Conservation (phyloP, 306 rosid species). For the Ormosia emarginata region DNA sequence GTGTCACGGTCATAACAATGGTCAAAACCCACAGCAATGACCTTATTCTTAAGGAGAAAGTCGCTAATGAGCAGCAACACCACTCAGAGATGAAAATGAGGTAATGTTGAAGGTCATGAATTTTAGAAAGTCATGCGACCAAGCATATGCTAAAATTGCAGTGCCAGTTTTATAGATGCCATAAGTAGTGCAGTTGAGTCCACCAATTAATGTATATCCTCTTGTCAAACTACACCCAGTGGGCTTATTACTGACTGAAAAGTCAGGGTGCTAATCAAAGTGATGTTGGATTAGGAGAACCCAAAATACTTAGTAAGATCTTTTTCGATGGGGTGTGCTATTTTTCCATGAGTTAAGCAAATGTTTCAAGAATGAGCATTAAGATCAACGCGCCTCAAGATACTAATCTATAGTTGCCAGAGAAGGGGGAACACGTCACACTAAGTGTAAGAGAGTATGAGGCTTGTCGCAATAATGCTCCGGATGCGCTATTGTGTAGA, state of each 20-base stretch:
- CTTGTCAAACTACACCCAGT: constrained; percentile 25
- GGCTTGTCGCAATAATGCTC: too few relatives aligned
- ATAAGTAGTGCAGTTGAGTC: neutral
- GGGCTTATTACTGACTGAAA: constrained; percentile 19
- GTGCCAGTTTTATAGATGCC: constrained; percentile 24
- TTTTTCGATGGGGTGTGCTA: too few relatives aligned
- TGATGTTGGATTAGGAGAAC: neutral
- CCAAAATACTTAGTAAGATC: too few relatives aligned
- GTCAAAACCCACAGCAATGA: constrained; percentile 15
- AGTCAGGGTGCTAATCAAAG: constrained; percentile 23
- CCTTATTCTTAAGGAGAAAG: constrained; percentile 25
- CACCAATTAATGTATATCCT: too few relatives aligned
- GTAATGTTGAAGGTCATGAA: constrained; percentile 1
- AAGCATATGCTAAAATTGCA: neutral
- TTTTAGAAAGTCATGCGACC: neutral
- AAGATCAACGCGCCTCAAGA: too few relatives aligned
- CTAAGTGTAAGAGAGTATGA: too few relatives aligned
- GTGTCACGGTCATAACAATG: neutral
- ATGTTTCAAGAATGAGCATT: too few relatives aligned
- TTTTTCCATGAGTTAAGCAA: too few relatives aligned
- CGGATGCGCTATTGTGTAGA: too few relatives aligned
- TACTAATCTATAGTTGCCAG: too few relatives aligned
- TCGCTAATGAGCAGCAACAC: constrained; percentile 26
- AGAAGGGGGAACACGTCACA: too few relatives aligned
- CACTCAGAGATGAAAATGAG: constrained; percentile 28